These are phyloP conservation scores for Aeschynomene evenia DNA, from an alignment of 306 rosid genomes.

Conservation along the genomic window DNA sequence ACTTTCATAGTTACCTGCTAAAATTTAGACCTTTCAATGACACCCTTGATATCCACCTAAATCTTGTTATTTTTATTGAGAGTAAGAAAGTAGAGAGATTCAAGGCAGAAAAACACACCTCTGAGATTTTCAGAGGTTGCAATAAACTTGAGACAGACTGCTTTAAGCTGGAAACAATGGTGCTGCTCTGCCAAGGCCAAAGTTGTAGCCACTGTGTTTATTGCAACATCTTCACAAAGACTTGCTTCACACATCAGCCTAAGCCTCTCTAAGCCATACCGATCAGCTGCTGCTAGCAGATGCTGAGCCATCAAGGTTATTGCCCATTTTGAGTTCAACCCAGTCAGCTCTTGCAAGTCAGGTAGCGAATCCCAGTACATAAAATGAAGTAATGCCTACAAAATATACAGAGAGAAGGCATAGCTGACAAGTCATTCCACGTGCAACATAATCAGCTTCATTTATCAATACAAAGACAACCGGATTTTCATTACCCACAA, in stretches of 20 bases:
- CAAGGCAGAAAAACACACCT: constrained; percentile 43
- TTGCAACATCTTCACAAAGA: constrained; percentile 70
- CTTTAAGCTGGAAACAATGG: constrained; percentile 80
- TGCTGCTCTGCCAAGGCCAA: constrained; percentile 92
- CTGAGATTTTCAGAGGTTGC: constrained; percentile 79
- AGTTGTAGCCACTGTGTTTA: constrained; percentile 82
- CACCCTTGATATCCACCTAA: background rate
- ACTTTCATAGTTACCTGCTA: background rate
- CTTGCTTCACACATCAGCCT: constrained; percentile 64
- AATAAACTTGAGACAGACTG: constrained; percentile 78
- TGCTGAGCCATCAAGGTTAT: constrained; percentile 81
- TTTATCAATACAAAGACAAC: constrained; percentile 18
- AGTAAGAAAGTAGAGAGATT: constrained; percentile 1
- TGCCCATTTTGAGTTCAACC: constrained; percentile 62
- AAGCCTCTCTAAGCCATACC: constrained; percentile 77
- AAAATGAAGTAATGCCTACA: constrained; percentile 79
- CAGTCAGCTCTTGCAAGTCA: constrained; percentile 70
- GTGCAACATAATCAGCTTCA: constrained; percentile 18
- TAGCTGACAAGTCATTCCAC: constrained; percentile 28
- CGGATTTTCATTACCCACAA: constrained; percentile 22
- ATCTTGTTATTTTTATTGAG: background rate
- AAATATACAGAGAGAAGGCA: constrained; percentile 14
- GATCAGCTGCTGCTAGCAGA: constrained; percentile 87
- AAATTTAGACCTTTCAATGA: background rate
- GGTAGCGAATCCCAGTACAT: constrained; percentile 82